A percentile compares a stretch with the other conserved stretches of the same genome.
Evolutionary conservation across 257 asterid genomes (phyloP).

Genomic region (Mentha longifolia): DNA sequence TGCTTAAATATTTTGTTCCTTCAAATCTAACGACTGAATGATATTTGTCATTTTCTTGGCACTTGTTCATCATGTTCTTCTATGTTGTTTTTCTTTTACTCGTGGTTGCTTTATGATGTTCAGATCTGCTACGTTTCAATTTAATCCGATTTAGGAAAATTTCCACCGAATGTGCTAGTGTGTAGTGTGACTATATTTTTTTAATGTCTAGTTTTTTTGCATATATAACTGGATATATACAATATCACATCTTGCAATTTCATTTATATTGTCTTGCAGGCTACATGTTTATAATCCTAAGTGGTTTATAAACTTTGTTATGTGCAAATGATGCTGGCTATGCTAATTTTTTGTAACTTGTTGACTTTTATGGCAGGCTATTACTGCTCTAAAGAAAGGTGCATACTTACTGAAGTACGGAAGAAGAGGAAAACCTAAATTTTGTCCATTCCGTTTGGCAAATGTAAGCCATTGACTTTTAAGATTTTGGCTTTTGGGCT

Average conservation of each 20-base stretch:
- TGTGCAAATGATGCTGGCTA: slow-evolving; percentile 24
- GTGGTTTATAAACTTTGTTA: slow-evolving; percentile 23
- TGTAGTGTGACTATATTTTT: neutral
- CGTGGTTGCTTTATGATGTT: neutral
- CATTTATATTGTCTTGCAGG: neutral
- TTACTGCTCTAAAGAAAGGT: slow-evolving; percentile 90
- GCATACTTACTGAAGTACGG: slow-evolving; percentile 87
- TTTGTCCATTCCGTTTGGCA: slow-evolving; percentile 92
- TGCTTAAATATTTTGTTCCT: slow-evolving; percentile 19
- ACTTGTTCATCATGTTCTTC: slow-evolving; percentile 15
- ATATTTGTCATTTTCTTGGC: neutral
- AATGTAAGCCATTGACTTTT: slow-evolving; percentile 58
- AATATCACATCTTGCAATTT: neutral
- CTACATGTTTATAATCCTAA: slow-evolving; percentile 16
- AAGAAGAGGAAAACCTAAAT: slow-evolving; percentile 93
- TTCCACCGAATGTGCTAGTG: slow-evolving; percentile 11
- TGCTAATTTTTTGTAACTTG: slow-evolving; percentile 32
- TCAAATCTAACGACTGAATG: slow-evolving; percentile 1
- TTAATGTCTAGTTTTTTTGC: neutral
- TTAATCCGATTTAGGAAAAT: neutral
- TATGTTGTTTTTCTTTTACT: neutral
- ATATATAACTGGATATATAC: neutral
- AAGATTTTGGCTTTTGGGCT: slow-evolving; percentile 21
- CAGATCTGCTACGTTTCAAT: slow-evolving; percentile 6
- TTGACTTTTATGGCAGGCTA: slow-evolving; percentile 64